phyloP scores from a whole-genome alignment of 2,329 filamentous ascomycete genomes.

The Orbilia blumenaviensis region DNA sequence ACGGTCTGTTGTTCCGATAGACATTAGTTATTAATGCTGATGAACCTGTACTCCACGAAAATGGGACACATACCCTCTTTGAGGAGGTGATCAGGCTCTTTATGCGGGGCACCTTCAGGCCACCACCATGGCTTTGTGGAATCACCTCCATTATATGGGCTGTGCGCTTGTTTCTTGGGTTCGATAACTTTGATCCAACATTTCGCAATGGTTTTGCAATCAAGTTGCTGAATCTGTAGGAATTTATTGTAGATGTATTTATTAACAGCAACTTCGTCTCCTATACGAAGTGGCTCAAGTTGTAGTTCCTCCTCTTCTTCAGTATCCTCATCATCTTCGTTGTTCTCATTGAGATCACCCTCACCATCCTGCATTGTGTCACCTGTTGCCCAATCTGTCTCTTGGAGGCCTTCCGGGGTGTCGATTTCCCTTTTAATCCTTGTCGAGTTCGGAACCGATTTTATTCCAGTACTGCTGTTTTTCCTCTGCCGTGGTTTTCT shows the following conservation, averaged over 20 bases:
- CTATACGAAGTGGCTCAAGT: conserved; percentile 64
- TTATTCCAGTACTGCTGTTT: not conserved
- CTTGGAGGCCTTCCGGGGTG: not conserved
- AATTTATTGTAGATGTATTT: conserved; percentile 71
- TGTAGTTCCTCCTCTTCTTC: conserved; percentile 52
- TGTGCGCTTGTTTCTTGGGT: conserved; percentile 78
- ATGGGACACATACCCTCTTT: conserved; percentile 67
- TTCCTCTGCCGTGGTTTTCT: not conserved
- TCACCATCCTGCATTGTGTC: not conserved
- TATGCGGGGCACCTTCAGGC: conserved; percentile 72
- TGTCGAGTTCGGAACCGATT: not conserved
- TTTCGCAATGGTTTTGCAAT: conserved; percentile 77
- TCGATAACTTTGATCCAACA: conserved; percentile 79
- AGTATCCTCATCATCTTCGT: conserved; percentile 23
- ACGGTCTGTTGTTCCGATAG: not conserved
- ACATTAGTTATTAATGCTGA: not conserved
- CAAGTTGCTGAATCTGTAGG: conserved; percentile 74
- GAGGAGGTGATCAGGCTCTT: conserved; percentile 77
- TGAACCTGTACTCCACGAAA: not conserved
- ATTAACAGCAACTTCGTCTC: conserved; percentile 67
- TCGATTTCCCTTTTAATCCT: not conserved
- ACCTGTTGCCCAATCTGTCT: not conserved
- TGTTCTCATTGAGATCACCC: not conserved
- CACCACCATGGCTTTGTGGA: conserved; percentile 74
- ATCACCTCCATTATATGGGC: conserved; percentile 75